phyloP scores from a whole-genome alignment of 202 grass and related monocot species.

The Carex sylvatica region DNA sequence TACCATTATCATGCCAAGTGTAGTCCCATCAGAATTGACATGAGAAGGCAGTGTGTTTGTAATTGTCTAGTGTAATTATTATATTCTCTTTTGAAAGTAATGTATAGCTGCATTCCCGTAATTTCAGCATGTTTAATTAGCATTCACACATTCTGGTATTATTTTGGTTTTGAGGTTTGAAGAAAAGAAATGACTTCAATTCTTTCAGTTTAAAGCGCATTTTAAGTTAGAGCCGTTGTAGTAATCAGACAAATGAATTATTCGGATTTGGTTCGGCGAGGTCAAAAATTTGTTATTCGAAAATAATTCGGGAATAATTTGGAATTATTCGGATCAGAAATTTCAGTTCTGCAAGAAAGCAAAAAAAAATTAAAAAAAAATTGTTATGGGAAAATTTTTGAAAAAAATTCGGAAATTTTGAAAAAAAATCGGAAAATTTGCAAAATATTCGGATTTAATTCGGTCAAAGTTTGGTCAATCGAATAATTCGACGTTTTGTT shows the following conservation, averaged over 20 bases:
- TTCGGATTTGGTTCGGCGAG: too few species aligned
- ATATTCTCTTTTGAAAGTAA: conserved; percentile 1
- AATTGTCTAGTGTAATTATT: conserved; percentile 9
- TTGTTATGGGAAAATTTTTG: too few species aligned
- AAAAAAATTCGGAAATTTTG: too few species aligned
- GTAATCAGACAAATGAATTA: background rate
- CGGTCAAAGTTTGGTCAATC: too few species aligned
- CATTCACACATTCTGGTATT: background rate
- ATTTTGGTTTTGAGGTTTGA: background rate
- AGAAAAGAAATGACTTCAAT: background rate
- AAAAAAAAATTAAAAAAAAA: too few species aligned
- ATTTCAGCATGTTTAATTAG: background rate
- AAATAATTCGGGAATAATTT: too few species aligned
- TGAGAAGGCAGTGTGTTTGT: background rate
- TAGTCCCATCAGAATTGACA: conserved; percentile 8
- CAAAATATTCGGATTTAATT: too few species aligned
- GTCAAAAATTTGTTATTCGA: too few species aligned
- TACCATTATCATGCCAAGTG: conserved; percentile 12
- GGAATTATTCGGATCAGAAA: too few species aligned
- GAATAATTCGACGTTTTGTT: too few species aligned
- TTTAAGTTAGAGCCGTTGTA: background rate
- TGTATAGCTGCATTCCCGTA: background rate
- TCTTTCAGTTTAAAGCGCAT: background rate
- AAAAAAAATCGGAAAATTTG: too few species aligned
- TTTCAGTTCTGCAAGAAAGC: too few species aligned